A percentile compares a stretch with the other conserved stretches of the same genome.
Evolutionary conservation across 139 green algal genomes (phyloP).

Genomic region (Chara braunii): DNA sequence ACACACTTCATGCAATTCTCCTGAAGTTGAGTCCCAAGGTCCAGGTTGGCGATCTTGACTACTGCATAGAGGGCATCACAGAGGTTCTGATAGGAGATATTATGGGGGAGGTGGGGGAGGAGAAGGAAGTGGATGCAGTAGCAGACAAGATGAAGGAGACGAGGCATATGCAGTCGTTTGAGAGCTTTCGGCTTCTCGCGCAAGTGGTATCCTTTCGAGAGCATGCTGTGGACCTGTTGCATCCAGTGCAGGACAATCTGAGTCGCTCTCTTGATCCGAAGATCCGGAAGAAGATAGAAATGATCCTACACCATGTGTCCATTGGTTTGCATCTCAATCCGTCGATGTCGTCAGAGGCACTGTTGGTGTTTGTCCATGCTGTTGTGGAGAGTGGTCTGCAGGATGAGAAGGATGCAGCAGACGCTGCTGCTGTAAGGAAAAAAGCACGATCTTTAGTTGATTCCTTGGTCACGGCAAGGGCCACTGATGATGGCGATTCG

Average conservation of each 20-base stretch:
- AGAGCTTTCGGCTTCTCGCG: constrained; percentile 17
- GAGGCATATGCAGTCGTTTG: constrained; percentile 10
- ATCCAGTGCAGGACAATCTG: constrained; percentile 5
- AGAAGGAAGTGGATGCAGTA: constrained; percentile 16
- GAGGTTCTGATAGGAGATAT: constrained; percentile 1
- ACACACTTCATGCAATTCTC: constrained; percentile 71
- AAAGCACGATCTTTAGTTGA: too few relatives aligned
- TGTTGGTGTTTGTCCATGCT: constrained; percentile 56
- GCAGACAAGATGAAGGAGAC: constrained; percentile 22
- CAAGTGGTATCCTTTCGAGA: not conserved
- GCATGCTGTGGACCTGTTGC: not conserved
- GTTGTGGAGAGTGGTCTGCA: constrained; percentile 44
- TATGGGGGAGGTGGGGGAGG: constrained; percentile 20
- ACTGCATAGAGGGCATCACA: constrained; percentile 10
- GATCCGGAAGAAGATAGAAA: constrained; percentile 55
- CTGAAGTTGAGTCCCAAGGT: constrained; percentile 5
- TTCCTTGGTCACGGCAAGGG: too few relatives aligned
- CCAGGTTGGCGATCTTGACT: constrained; percentile 7
- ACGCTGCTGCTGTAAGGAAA: too few relatives aligned
- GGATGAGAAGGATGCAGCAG: constrained; percentile 15
- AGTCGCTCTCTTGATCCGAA: constrained; percentile 36
- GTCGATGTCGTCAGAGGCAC: constrained; percentile 45
- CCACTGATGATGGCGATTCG: too few relatives aligned
- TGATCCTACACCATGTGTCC: constrained; percentile 61
- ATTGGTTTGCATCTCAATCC: constrained; percentile 65